Base-by-base conservation (phyloP, 768 basidiomycete species). In the Boletus rubroflammeus region DNA sequence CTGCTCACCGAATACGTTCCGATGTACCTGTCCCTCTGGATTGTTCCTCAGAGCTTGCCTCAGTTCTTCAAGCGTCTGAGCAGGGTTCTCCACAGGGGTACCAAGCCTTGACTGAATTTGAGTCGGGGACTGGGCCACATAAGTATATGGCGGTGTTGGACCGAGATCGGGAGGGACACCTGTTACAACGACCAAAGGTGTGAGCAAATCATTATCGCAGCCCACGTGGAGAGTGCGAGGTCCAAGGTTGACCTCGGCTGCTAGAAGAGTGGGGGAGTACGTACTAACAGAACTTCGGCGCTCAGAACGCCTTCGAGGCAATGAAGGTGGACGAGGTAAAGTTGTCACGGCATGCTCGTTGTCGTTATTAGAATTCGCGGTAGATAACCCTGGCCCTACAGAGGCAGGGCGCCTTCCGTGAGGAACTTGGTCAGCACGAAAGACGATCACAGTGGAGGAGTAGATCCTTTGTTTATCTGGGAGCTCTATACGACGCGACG, bases 401-500 rank as follows among this genome's bases (percentile, higher is more conserved):
- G 64, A 69, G 1, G 62, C 50, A 7, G 62, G 55, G 8, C 60
- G 60, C 42, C 56, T 59, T 26, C 50, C 26, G n/a, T 14, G 78
- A 70, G 21, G 71, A 60, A 9, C 71, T 54, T 40, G 75, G 3
- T 79, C 77, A 0, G 91, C 90, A 51, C 79, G 78, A 72, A 96
- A 98, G 68, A 90, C 86, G 6, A 84, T 80, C 21, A 83, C 81
- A 0, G 81, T 81, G 5, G 88, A 84, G 34, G 84, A 83, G 62
- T 90, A 87, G 36, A 94, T 73, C 43, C 77, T 76, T 57, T 85
- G 84, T 53, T 88, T 85, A 65, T 96, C 93, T 26, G 75, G 79
- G 14, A 91, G 75, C 29, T 96, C 90, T 56, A 86, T 72, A 35
- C 88, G 79, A 15, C 86, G 80, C 9, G 85, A 77, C 48, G 90